These are phyloP conservation scores for Chytridiales sp. DNA, from an alignment of 371 early-diverging fungal genomes.

Conservation along the genomic window DNA sequence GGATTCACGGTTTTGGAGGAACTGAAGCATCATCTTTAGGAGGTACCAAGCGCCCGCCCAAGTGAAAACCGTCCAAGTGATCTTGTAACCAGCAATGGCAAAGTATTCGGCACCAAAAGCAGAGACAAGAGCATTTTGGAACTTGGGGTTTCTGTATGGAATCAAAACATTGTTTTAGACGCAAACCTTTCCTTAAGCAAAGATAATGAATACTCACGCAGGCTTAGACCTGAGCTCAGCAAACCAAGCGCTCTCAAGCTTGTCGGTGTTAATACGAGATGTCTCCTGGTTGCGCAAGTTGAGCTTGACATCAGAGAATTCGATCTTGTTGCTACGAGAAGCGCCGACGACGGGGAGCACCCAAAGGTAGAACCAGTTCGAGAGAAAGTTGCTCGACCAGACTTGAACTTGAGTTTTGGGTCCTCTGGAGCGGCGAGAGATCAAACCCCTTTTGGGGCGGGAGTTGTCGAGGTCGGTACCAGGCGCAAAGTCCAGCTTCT, in stretches of 20 bases:
- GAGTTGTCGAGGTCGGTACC: not conserved
- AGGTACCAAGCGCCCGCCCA: conserved; percentile 52
- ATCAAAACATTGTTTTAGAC: too few relatives aligned
- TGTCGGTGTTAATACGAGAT: conserved; percentile 46
- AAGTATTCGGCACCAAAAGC: conserved; percentile 41
- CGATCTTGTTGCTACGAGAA: conserved; percentile 14
- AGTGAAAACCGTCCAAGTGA: conserved; percentile 56
- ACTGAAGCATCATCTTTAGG: not conserved
- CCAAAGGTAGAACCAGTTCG: conserved; percentile 57
- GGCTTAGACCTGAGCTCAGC: conserved; percentile 37
- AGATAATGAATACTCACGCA: conserved; percentile 24
- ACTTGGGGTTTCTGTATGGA: too few relatives aligned
- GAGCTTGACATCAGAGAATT: conserved; percentile 10
- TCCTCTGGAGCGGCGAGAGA: not conserved
- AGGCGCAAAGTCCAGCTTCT: too few relatives aligned
- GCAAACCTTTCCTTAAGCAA: too few relatives aligned
- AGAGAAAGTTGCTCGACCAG: conserved; percentile 43
- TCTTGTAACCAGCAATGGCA: conserved; percentile 58
- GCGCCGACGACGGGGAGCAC: conserved; percentile 45
- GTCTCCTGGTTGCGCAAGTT: conserved; percentile 29
- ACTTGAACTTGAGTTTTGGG: conserved; percentile 20
- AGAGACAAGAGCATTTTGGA: not conserved
- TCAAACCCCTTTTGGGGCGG: conserved; percentile 8
- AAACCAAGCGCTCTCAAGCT: conserved; percentile 47
- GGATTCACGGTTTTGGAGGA: not conserved